Percentiles rank a stretch among this genome's conserved stretches.
Conservation (phyloP, 2,329 filamentous ascomycete species). For the Purpureocillium lavendulum region DNA sequence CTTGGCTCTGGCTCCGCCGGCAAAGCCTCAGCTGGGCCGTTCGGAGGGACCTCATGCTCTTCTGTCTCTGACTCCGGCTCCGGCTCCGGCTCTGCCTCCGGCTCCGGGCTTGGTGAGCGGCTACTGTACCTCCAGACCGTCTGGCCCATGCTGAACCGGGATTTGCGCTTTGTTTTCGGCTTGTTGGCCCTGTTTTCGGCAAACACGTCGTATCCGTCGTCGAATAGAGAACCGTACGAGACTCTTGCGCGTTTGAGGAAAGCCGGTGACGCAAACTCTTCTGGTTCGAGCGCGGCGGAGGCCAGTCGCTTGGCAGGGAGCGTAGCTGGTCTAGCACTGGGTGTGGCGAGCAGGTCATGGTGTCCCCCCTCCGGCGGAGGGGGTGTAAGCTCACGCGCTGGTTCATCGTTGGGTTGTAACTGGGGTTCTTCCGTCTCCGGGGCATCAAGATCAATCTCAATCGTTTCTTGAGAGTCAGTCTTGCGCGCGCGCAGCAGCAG, state of each 20-base stretch:
- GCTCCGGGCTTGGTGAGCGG: slow-evolving; percentile 62
- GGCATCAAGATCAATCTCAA: slow-evolving; percentile 43
- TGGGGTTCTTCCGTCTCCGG: slow-evolving; percentile 11
- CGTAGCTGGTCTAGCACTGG: slow-evolving; percentile 3
- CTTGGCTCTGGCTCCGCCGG: slow-evolving; percentile 3
- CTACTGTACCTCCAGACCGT: slow-evolving; percentile 68
- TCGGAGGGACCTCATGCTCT: neutral
- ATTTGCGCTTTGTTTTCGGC: slow-evolving; percentile 48
- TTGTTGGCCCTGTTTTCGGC: slow-evolving; percentile 46
- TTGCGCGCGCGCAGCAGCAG: slow-evolving; percentile 34
- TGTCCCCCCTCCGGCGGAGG: neutral
- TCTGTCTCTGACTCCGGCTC: slow-evolving; percentile 20
- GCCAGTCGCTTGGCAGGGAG: slow-evolving; percentile 24
- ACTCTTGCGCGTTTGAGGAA: slow-evolving; percentile 66
- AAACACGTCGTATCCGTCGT: slow-evolving; percentile 58
- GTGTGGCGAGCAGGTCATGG: neutral
- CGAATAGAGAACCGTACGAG: slow-evolving; percentile 60
- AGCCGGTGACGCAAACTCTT: slow-evolving; percentile 67
- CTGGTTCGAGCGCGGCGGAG: slow-evolving; percentile 26
- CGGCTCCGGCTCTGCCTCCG: slow-evolving; percentile 31
- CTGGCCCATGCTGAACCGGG: slow-evolving; percentile 58
- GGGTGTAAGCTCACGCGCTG: neutral
- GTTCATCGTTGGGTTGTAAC: neutral
- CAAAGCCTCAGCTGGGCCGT: slow-evolving; percentile 8
- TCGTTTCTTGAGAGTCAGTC: slow-evolving; percentile 37